Base-by-base conservation (phyloP, 805 yeast species). In the Starmerella cellae region DNA sequence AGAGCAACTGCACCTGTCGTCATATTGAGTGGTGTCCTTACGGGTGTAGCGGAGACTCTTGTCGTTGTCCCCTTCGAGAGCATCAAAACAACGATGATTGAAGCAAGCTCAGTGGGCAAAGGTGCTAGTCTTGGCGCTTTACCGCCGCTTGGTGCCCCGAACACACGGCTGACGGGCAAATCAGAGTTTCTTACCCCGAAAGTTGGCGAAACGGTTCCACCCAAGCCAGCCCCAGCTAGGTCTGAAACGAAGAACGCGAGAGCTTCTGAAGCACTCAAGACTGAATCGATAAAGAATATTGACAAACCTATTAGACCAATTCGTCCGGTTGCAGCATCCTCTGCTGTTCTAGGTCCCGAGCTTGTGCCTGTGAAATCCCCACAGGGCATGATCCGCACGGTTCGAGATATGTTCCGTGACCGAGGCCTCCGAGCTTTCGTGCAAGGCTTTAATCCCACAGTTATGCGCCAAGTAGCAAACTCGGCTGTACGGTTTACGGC, bases 1-100 rank as follows among this genome's bases (percentile, higher is more conserved):
- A 73, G 76, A n/a, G 70, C 75, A 48, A 69, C 83, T 2, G 69
- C 78, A 6, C 43, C 47, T 5, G 52, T 45, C 16, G 48, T 61
- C 18, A 93, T 83, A 6, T 75, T 81, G 45, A 95, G 95, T 3
- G 95, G 94, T 9, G 52, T 73, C 49, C 71, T 83, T 65, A 81
- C 94, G 4, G 97, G 94, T 2, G 68, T 80, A 44, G 63, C 78
- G 35, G 97, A 91, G 59, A 77, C 93, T 2, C 49, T 85, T 27
- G 43, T 58, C 23, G 74, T 88, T 19, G 81, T 91, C 17, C 98
- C 97, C 0, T 87, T 88, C 58, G 98, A 88, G 56, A 82, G 61
- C 41, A 46, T 84, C 50, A 84, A 84, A 56, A 77, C 81, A 2
- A 69, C 79, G 8, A 73, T 82, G 82, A 77, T 84, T 47, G 93